These are phyloP conservation scores for Trichoderma koningii DNA, from an alignment of 2,329 filamentous ascomycete genomes.

Conservation along the genomic window DNA sequence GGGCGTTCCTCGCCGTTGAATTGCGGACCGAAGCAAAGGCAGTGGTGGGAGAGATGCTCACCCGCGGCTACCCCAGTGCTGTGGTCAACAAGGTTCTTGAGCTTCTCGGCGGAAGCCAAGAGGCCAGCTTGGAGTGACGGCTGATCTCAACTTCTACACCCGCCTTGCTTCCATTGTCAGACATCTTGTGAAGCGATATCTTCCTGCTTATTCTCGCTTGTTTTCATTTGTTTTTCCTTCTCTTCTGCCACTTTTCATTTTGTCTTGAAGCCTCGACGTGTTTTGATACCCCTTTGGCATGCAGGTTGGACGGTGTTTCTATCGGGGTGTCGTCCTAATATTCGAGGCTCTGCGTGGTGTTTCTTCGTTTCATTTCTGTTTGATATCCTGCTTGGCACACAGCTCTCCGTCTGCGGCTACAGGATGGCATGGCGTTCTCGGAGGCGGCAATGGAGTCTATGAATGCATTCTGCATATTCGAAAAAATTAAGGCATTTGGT, in stretches of 20 bases:
- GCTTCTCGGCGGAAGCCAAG: constrained; percentile 67
- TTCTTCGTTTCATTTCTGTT: constrained; percentile 1
- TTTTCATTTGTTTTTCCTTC: constrained; percentile 32
- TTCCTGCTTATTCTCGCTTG: neutral
- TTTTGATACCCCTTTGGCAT: constrained; percentile 34
- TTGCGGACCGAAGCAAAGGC: constrained; percentile 73
- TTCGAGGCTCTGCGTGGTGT: constrained; percentile 29
- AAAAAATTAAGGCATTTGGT: constrained; percentile 28
- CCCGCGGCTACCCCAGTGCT: constrained; percentile 84
- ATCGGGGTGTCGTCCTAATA: constrained; percentile 30
- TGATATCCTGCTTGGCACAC: neutral
- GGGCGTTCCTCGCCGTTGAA: constrained; percentile 84
- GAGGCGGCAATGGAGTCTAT: constrained; percentile 29
- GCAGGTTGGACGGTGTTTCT: constrained; percentile 29
- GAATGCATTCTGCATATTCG: constrained; percentile 32
- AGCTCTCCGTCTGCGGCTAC: neutral
- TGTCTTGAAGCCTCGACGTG: constrained; percentile 29
- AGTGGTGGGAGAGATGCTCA: constrained; percentile 88
- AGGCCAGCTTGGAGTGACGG: constrained; percentile 37
- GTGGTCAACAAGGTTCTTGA: constrained; percentile 94
- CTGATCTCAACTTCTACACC: too few species aligned
- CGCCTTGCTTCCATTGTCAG: neutral
- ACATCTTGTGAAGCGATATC: neutral
- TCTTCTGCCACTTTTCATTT: constrained; percentile 24
- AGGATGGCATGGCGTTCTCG: constrained; percentile 25